Evolutionary conservation across 805 yeast genomes (phyloP).

Genomic region (Clavispora phyllophila): DNA sequence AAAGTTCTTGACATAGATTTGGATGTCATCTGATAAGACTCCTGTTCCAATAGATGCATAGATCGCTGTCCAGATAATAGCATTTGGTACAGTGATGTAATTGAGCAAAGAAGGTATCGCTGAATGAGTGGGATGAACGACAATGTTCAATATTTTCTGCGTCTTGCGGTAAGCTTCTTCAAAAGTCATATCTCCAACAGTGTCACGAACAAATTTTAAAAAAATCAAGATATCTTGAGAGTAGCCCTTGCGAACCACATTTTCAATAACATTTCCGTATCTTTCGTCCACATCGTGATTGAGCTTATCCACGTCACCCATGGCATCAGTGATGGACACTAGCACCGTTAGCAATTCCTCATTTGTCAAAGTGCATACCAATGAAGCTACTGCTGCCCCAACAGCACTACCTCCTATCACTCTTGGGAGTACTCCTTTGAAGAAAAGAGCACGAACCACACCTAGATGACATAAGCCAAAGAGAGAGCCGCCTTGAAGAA

Average conservation of each 20-base stretch:
- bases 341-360: constrained; percentile 53
- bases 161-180: constrained; percentile 86
- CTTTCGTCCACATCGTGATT: constrained; percentile 54
- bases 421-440: constrained; percentile 71
- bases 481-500: constrained; percentile 90
- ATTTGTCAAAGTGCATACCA: constrained; percentile 70
- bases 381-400: constrained; percentile 88
- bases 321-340: constrained; percentile 33
- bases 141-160: constrained; percentile 74
- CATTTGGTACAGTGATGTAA: constrained; percentile 91
- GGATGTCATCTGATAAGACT: constrained; percentile 51
- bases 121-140: constrained; percentile 74
- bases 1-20: constrained; percentile 55
- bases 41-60: constrained; percentile 79
- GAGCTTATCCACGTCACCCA: constrained; percentile 41
- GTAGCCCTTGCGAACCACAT: constrained; percentile 73
- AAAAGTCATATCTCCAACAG: constrained; percentile 81
- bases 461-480: constrained; percentile 95
- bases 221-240: constrained; percentile 81
- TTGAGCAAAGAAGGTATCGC: constrained; percentile 72
- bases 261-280: constrained; percentile 66
- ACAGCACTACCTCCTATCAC: constrained; percentile 89
- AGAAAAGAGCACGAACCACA: constrained; percentile 77
- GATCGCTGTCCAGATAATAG: constrained; percentile 76
- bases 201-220: constrained; percentile 67